These are phyloP conservation scores for Solanum tarijense DNA, from an alignment of 257 asterid genomes.

Conservation along the genomic window DNA sequence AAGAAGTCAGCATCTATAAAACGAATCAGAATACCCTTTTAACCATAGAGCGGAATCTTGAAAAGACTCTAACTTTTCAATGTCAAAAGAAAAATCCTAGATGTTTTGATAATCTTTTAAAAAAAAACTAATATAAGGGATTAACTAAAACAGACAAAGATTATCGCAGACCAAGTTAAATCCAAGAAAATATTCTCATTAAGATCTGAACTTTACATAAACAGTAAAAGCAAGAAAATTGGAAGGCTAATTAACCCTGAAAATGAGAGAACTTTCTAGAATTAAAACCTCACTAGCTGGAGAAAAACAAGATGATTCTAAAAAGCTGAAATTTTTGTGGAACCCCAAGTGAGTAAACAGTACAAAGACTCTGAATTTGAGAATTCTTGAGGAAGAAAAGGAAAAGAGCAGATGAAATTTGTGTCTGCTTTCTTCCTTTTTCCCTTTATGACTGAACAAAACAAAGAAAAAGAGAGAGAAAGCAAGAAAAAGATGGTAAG, in stretches of 20 bases:
- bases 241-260: not conserved
- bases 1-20: slow-evolving; percentile 29
- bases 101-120: slow-evolving; percentile 5
- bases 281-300: slow-evolving; percentile 2
- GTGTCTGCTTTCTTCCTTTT: slow-evolving; percentile 33
- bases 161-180: not conserved
- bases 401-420: slow-evolving; percentile 28
- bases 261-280: slow-evolving; percentile 4
- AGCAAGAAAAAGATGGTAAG: slow-evolving; percentile 24
- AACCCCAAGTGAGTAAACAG: slow-evolving; percentile 20
- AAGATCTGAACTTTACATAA: slow-evolving; percentile 29
- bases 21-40: slow-evolving; percentile 74
- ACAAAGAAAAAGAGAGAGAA: slow-evolving; percentile 10
- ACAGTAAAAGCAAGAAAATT: not conserved
- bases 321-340: slow-evolving; percentile 29
- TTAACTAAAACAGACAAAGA: slow-evolving; percentile 4
- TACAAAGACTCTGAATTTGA: slow-evolving; percentile 20
- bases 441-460: slow-evolving; percentile 20
- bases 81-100: slow-evolving; percentile 25
- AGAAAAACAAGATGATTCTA: slow-evolving; percentile 21
- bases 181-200: not conserved
- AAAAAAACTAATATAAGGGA: not conserved
- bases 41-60: slow-evolving; percentile 48
- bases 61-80: slow-evolving; percentile 33
- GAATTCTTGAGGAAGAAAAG: slow-evolving; percentile 5